A percentile compares a stretch with the other conserved stretches of the same genome.
These are phyloP conservation scores for Didymella glomerata DNA, from an alignment of 2,329 filamentous ascomycete genomes.

Conservation along the genomic window DNA sequence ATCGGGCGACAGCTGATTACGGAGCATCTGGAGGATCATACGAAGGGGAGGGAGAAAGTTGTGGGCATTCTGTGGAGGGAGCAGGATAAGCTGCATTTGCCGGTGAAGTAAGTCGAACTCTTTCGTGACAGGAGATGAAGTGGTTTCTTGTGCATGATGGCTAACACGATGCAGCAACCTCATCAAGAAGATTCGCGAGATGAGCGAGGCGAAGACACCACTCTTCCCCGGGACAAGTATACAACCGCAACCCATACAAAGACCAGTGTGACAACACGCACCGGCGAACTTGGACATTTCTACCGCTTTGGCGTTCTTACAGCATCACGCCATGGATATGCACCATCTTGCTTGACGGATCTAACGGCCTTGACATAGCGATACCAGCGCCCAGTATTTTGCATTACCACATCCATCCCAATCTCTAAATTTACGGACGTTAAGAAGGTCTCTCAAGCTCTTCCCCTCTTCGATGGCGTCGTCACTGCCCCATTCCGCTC, in stretches of 20 bases:
- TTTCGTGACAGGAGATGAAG: background rate
- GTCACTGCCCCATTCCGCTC: background rate
- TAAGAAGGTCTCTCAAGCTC: background rate
- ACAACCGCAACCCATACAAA: slow-evolving; percentile 22
- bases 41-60: slow-evolving; percentile 62
- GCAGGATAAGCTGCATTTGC: slow-evolving; percentile 50
- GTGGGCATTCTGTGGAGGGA: slow-evolving; percentile 65
- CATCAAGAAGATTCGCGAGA: slow-evolving; percentile 57
- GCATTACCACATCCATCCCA: background rate
- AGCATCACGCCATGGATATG: background rate
- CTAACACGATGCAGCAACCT: slow-evolving; percentile 48
- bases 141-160: background rate
- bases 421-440: background rate
- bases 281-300: background rate
- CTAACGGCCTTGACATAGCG: background rate
- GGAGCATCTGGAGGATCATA: slow-evolving; percentile 69
- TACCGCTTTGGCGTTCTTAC: background rate
- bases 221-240: slow-evolving; percentile 30
- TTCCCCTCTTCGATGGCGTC: no score
- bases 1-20: slow-evolving; percentile 65
- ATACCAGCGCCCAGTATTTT: background rate
- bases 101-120: slow-evolving; percentile 47
- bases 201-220: slow-evolving; percentile 46
- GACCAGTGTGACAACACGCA: slow-evolving; percentile 12
- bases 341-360: no score